Evolutionary conservation across 2,329 filamentous ascomycete species (phyloP).

Genomic region (Hypomyces perniciosus): DNA sequence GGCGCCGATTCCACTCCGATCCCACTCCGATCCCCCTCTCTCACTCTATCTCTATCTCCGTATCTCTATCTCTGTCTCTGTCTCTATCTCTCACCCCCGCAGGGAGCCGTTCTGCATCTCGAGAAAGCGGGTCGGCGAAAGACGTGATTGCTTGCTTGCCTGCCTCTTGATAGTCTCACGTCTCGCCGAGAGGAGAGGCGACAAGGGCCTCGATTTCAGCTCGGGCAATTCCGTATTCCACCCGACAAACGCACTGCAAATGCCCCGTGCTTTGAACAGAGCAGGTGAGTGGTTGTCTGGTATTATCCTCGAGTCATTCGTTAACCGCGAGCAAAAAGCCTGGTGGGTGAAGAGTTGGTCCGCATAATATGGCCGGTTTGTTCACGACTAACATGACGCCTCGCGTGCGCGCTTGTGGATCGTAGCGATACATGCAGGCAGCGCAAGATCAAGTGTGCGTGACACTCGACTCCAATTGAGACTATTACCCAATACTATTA

Average conservation of each 20-base stretch:
- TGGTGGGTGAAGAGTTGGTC: neutral
- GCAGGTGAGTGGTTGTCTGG: constrained; percentile 1
- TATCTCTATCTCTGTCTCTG: no score
- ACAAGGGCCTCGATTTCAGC: neutral
- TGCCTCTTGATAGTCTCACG: no score
- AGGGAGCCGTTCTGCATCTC: no score
- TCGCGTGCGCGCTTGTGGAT: neutral
- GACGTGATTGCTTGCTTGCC: no score
- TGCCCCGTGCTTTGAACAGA: constrained; percentile 9
- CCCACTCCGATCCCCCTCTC: no score
- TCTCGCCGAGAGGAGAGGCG: no score
- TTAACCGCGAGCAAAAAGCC: constrained; percentile 2
- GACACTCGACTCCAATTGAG: neutral
- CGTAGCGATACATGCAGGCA: constrained; percentile 31
- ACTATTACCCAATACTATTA: no score
- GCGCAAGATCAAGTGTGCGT: constrained; percentile 32
- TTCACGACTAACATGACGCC: neutral
- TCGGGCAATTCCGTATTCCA: neutral
- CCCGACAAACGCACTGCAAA: neutral
- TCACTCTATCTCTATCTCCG: no score
- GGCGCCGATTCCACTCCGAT: no score
- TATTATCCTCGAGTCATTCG: neutral
- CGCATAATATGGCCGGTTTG: neutral
- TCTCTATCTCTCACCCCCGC: no score
- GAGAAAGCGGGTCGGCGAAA: no score